A percentile compares a stretch with the other conserved stretches of the same genome.
phyloP scores from a whole-genome alignment of 2,329 filamentous ascomycete genomes.

The Fusarium euwallaceae region DNA sequence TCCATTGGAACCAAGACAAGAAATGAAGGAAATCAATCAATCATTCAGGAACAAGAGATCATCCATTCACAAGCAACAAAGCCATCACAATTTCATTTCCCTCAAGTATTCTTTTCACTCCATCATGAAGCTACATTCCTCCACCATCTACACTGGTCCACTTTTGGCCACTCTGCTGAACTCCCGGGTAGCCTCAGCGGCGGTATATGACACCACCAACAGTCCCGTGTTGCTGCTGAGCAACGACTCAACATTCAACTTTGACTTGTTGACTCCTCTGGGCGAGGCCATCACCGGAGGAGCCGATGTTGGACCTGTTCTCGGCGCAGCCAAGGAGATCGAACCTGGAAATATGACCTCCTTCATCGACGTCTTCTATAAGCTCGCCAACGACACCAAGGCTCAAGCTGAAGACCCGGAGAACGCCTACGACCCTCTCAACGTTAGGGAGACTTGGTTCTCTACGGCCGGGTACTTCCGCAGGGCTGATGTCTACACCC shows the following conservation, averaged over 20 bases:
- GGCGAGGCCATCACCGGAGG: not conserved
- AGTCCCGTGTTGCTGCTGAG: not conserved
- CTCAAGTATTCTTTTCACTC: not conserved
- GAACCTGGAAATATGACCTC: not conserved
- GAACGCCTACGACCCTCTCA: conserved; percentile 37
- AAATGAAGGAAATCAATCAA: not conserved
- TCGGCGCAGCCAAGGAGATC: not conserved
- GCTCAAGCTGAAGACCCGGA: conserved; percentile 23
- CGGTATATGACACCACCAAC: not conserved
- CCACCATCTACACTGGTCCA: not conserved
- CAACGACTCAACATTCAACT: not conserved
- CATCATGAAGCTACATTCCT: not conserved
- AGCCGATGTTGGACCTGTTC: not conserved
- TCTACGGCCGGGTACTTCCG: conserved; percentile 58
- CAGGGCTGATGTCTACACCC: conserved; percentile 57
- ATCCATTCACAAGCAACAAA: not conserved
- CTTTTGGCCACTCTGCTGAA: not conserved
- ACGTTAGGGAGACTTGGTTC: conserved; percentile 49
- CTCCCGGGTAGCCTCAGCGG: not conserved
- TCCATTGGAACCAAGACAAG: not conserved
- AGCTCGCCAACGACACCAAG: not conserved
- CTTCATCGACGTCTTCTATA: not conserved
- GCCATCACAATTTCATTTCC: not conserved
- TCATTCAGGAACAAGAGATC: not conserved
- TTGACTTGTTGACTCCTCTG: not conserved